A percentile compares a stretch with the other conserved stretches of the same genome.
These are phyloP conservation scores for Udeniomyces megalosporus DNA, from an alignment of 768 basidiomycete species.

Conservation along the genomic window DNA sequence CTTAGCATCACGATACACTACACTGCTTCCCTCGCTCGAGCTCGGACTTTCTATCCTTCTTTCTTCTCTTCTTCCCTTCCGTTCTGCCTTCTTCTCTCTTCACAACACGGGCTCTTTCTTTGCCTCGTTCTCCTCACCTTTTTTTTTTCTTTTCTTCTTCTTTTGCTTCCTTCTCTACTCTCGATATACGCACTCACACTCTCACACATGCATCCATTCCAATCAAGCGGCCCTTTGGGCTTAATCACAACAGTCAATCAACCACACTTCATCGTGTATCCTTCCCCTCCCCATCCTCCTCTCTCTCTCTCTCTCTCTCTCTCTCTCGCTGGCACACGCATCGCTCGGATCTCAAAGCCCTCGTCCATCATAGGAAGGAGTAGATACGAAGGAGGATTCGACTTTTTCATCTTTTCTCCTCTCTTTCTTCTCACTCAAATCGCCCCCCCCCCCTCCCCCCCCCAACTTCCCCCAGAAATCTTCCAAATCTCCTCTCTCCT, in stretches of 20 bases:
- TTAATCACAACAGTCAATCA: too few relatives aligned
- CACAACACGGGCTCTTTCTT: background rate
- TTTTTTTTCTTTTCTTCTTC: background rate
- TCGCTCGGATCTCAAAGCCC: background rate
- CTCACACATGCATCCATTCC: too few relatives aligned
- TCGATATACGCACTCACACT: too few relatives aligned
- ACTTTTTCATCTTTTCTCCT: background rate
- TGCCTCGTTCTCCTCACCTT: background rate
- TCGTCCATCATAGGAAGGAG: background rate
- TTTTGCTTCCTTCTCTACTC: background rate
- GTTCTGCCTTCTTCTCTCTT: background rate
- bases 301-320: background rate
- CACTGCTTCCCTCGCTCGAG: too few relatives aligned
- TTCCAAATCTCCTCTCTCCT: background rate
- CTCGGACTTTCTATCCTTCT: background rate
- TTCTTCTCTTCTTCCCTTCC: background rate
- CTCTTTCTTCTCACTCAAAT: background rate
- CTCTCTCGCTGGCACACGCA: background rate
- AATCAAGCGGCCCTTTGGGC: too few relatives aligned
- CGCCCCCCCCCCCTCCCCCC: too few relatives aligned
- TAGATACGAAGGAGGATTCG: too few relatives aligned
- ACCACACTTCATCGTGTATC: too few relatives aligned
- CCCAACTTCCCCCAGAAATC: background rate
- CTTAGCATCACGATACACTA: too few relatives aligned
- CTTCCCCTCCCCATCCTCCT: too few relatives aligned